A percentile compares a stretch with the other conserved stretches of the same genome.
These are phyloP conservation scores for Aechmea fasciata DNA, from an alignment of 176 grass and related monocot genomes.

Conservation along the genomic window DNA sequence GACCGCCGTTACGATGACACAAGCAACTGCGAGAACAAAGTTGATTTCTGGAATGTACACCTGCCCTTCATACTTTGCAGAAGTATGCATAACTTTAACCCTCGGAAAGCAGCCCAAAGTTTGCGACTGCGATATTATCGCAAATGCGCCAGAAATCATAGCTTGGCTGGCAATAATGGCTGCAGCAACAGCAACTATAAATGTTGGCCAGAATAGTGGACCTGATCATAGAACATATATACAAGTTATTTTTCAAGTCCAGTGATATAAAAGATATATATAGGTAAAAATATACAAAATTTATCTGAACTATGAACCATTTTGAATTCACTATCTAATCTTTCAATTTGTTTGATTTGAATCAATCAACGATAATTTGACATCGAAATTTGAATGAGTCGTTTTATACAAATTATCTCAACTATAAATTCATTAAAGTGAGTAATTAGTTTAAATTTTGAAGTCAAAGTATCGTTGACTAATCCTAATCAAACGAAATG, in stretches of 20 bases:
- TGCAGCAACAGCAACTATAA: conserved; percentile 44
- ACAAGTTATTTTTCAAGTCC: neutral
- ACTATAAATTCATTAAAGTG: no score
- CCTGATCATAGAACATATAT: conserved; percentile 17
- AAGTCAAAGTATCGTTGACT: no score
- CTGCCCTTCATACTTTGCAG: conserved; percentile 51
- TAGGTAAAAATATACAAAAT: no score
- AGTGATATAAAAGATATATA: neutral
- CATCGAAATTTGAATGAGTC: no score
- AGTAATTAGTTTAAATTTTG: no score
- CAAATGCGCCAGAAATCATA: conserved; percentile 57
- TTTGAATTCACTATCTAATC: no score
- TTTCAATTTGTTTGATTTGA: no score
- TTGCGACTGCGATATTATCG: conserved; percentile 48
- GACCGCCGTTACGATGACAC: conserved; percentile 30
- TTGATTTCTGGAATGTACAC: conserved; percentile 71
- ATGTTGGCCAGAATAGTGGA: conserved; percentile 55
- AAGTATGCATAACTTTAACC: conserved; percentile 57
- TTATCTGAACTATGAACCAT: no score
- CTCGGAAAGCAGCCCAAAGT: conserved; percentile 49
- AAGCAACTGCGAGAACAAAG: conserved; percentile 39
- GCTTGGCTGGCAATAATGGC: conserved; percentile 66
- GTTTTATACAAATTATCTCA: no score
- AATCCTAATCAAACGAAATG: no score
- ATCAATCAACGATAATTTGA: no score